Evolutionary conservation across 2,329 filamentous ascomycete genomes (phyloP), one percentile per base, ranked within the genome.

Genomic region (Teratosphaeriaceae sp.): DNA sequence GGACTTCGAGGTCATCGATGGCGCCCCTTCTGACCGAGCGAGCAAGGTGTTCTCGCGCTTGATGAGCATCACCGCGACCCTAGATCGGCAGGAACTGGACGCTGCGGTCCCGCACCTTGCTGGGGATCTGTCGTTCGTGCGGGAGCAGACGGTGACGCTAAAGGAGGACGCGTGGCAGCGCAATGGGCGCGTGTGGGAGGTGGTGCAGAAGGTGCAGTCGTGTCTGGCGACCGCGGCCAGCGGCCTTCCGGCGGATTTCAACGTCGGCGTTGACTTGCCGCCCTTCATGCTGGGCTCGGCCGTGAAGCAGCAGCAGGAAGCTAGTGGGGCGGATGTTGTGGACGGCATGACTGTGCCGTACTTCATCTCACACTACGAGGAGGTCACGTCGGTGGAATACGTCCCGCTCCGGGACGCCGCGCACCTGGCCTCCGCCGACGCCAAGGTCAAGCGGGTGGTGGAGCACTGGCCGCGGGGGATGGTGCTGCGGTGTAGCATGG

Each of bases 341-440:
- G 35, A 34, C 7, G 48, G 49, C 21, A 21, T 46, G 5, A 19
- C 48, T 2, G 40, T 55, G 13, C 40, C 41, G 13, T 61, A 62
- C 38, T 19, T 57, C 6, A 50, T 59, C 23, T 56, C 58, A 19
- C 46, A 54, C 8, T 54, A 60, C 26, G 57, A 59, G 49, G 53
- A 57, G 26, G 45, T 45, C 5, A 51, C 55, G 31, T 45, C 22
- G 24, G 33, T 50, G 1, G 27, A 44, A 11, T 55, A 56, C 34
- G 26, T 20, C 3, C 43, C 50, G 2, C 19, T 26, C 2, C 13
- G 18, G 12, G 38, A 41, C 21, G 19, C n/a, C 3, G 19, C 26
- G 18, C 34, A 37, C 12, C 33, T 37, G 5, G 23, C 29, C 2
- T 20, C 27, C 15, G 29, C 41, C 26, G 38, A 36, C 19, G 27